Evolutionary conservation across 805 yeast genomes (phyloP).

Genomic region (Priceomyces fermenticarens): DNA sequence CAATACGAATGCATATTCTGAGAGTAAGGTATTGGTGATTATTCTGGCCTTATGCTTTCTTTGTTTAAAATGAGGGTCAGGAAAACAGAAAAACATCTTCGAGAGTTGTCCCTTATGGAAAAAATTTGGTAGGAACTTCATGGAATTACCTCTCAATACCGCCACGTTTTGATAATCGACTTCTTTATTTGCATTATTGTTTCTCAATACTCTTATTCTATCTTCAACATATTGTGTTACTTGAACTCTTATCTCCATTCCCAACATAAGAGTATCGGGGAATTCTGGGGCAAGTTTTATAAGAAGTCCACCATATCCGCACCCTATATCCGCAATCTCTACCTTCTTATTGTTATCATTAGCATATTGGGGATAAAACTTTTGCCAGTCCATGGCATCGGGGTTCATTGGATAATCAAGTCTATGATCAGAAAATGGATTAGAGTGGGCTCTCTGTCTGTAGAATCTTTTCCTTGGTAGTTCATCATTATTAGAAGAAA

Average conservation of each 20-base stretch:
- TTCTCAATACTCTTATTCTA: constrained; percentile 84
- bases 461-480: constrained; percentile 84
- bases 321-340: constrained; percentile 93
- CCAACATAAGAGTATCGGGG: constrained; percentile 73
- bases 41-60: constrained; percentile 97
- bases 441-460: constrained; percentile 96
- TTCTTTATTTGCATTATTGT: constrained; percentile 27
- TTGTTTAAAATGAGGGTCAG: constrained; percentile 99
- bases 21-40: constrained; percentile 79
- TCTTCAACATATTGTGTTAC: constrained; percentile 97
- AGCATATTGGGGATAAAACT: constrained; percentile 62
- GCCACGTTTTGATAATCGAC: constrained; percentile 75
- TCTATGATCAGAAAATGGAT: constrained; percentile 94
- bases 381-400: constrained; percentile 81
- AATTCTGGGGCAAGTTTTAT: constrained; percentile 75
- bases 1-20: constrained; percentile 90
- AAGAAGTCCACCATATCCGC: constrained; percentile 94
- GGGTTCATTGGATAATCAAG: constrained; percentile 86
- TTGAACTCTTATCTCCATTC: constrained; percentile 97
- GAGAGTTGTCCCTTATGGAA: constrained; percentile 77
- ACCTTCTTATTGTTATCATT: constrained; percentile 49
- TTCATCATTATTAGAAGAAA: constrained; percentile 24
- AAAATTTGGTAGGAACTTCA: constrained; percentile 96
- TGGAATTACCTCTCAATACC: constrained; percentile 91
- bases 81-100: constrained; percentile 97